Conservation (phyloP, 2,329 filamentous ascomycete genomes). For the Diaporthe ilicicola region DNA sequence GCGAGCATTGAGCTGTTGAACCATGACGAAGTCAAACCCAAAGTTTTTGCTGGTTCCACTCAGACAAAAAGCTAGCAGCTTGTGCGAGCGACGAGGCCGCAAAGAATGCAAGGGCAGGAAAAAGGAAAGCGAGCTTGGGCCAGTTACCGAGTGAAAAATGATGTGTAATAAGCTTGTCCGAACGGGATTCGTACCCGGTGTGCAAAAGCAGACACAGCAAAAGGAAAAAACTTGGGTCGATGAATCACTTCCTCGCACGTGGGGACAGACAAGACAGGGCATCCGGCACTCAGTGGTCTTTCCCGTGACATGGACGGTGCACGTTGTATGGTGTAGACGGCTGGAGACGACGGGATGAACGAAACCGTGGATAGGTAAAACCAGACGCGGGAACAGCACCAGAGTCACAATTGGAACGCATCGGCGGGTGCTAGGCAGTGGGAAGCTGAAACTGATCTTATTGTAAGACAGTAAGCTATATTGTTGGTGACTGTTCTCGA, state of each 20-base stretch:
- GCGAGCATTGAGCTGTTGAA: slow-evolving; percentile 12
- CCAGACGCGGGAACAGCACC: not conserved
- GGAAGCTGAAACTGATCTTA: slow-evolving; percentile 28
- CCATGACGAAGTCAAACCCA: not conserved
- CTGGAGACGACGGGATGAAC: not conserved
- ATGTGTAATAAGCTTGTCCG: slow-evolving; percentile 14
- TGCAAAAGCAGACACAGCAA: not conserved
- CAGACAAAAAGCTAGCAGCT: not conserved
- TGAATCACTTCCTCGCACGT: slow-evolving; percentile 23
- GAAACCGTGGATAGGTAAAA: not conserved
- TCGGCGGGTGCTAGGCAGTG: not conserved
- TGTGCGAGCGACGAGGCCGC: slow-evolving; percentile 7
- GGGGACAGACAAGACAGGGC: not conserved
- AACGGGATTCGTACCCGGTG: not conserved
- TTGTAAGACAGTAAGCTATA: slow-evolving; percentile 23
- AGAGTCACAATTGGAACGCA: slow-evolving; percentile 9
- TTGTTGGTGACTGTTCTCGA: slow-evolving; percentile 2
- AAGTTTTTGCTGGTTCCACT: slow-evolving; percentile 10
- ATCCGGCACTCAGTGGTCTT: not conserved
- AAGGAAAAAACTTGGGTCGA: not conserved
- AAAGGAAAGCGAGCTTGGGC: not conserved
- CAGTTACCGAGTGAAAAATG: not conserved
- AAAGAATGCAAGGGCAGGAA: slow-evolving; percentile 19
- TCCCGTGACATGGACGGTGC: not conserved
- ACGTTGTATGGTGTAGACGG: not conserved